Conservation (phyloP, 345 rosid genomes). For the Boechera divaricarpa region DNA sequence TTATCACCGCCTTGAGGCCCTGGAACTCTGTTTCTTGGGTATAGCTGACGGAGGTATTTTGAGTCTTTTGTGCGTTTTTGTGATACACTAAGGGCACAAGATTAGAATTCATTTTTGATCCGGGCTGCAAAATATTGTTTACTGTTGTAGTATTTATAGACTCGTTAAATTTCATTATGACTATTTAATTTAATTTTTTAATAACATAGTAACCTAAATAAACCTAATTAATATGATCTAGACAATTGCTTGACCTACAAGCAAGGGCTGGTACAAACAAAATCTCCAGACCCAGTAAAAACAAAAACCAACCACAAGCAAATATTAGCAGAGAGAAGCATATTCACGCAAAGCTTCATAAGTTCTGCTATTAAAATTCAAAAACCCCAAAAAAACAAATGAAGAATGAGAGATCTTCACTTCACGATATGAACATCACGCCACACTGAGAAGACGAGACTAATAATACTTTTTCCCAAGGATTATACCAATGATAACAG, state of each 20-base stretch:
- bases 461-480: conserved; percentile 78
- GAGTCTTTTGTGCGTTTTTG: too few relatives aligned
- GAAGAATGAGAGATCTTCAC: conserved; percentile 29
- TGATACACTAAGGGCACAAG: too few relatives aligned
- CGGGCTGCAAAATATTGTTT: too few relatives aligned
- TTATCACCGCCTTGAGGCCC: too few relatives aligned
- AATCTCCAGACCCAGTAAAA: conserved; percentile 16
- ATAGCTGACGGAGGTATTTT: too few relatives aligned
- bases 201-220: too few relatives aligned
- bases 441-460: conserved; percentile 36
- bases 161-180: too few relatives aligned
- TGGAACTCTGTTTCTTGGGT: too few relatives aligned
- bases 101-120: too few relatives aligned
- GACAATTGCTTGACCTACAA: conserved; percentile 43
- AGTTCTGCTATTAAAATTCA: conserved; percentile 38
- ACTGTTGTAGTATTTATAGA: too few relatives aligned
- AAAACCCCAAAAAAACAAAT: conserved; percentile 20
- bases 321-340: conserved; percentile 40
- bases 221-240: background rate
- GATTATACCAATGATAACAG: conserved; percentile 72
- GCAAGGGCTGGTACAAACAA: conserved; percentile 22
- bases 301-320: conserved; percentile 11
- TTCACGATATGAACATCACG: conserved; percentile 37
- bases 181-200: too few relatives aligned
- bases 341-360: conserved; percentile 26